Percentiles rank a stretch among this genome's conserved stretches.
These are phyloP conservation scores for Pugionium cornutum DNA, from an alignment of 345 rosid species.

Conservation along the genomic window DNA sequence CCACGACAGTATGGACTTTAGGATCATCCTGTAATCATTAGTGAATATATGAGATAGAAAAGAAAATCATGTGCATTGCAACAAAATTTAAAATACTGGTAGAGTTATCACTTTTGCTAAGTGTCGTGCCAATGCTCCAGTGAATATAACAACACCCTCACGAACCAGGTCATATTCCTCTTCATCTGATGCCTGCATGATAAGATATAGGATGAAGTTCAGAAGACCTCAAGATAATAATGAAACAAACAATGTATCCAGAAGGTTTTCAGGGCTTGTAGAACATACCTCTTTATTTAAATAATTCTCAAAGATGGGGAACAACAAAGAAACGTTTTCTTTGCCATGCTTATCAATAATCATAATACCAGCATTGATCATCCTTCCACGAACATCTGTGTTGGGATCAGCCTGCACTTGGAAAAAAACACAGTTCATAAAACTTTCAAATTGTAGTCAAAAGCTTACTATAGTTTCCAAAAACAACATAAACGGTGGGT, in stretches of 20 bases:
- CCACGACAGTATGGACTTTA: conserved; percentile 86
- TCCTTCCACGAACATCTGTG: conserved; percentile 96
- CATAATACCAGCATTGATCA: conserved; percentile 95
- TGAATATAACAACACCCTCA: conserved; percentile 96
- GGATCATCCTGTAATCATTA: conserved; percentile 81
- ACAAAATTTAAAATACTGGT: not conserved
- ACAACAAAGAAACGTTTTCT: conserved; percentile 84
- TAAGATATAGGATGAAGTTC: conserved; percentile 25
- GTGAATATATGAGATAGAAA: conserved; percentile 29
- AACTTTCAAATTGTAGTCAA: not conserved
- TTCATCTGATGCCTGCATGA: conserved; percentile 84
- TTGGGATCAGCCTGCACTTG: conserved; percentile 87
- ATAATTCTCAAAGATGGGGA: conserved; percentile 95
- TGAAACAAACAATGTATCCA: conserved; percentile 11
- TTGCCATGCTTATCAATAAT: conserved; percentile 91
- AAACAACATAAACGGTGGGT: conserved; percentile 11
- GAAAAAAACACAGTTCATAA: conserved; percentile 14
- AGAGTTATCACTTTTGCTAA: conserved; percentile 62
- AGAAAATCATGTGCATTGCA: not conserved
- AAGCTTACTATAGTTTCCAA: conserved; percentile 2
- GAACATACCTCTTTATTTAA: conserved; percentile 79
- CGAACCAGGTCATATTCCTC: conserved; percentile 92
- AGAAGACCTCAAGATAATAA: conserved; percentile 5
- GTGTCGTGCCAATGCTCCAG: conserved; percentile 95
- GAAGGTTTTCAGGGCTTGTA: conserved; percentile 25